A percentile compares a stretch with the other conserved stretches of the same genome.
Conservation (phyloP, 495 filamentous ascomycete genomes). For the Talaromyces liani region DNA sequence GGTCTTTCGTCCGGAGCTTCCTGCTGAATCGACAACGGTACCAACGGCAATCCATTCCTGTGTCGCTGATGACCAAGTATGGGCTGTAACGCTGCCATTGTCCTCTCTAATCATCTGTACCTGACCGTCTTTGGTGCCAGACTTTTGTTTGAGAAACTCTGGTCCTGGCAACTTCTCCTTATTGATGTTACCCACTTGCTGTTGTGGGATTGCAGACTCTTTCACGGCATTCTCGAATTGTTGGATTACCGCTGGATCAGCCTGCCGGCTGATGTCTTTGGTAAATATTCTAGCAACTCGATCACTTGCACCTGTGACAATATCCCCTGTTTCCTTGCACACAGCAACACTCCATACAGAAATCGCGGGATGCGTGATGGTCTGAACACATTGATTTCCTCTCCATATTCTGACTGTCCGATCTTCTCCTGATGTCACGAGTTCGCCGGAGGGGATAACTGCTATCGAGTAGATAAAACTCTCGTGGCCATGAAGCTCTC, state of each 20-base stretch:
- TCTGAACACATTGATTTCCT: constrained; percentile 76
- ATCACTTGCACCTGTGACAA: constrained; percentile 89
- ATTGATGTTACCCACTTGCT: constrained; percentile 72
- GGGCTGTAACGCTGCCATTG: constrained; percentile 70
- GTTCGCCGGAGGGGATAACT: constrained; percentile 68
- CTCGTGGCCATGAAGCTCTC: constrained; percentile 77
- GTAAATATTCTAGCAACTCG: constrained; percentile 80
- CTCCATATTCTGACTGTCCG: constrained; percentile 86
- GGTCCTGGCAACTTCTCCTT: constrained; percentile 84
- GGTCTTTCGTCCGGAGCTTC: constrained; percentile 67
- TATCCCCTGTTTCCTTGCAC: constrained; percentile 76
- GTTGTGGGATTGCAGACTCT: constrained; percentile 76
- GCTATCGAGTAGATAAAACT: constrained; percentile 91
- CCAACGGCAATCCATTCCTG: constrained; percentile 79
- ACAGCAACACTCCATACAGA: constrained; percentile 90
- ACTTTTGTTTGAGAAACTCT: constrained; percentile 71
- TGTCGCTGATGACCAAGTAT: constrained; percentile 66
- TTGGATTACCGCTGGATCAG: constrained; percentile 47
- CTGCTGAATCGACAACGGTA: constrained; percentile 85
- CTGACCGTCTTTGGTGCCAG: constrained; percentile 88
- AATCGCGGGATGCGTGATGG: constrained; percentile 94
- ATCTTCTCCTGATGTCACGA: constrained; percentile 90
- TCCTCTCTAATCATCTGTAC: constrained; percentile 81
- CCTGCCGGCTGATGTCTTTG: constrained; percentile 61
- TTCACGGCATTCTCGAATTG: constrained; percentile 76